Evolutionary conservation across 2,329 filamentous ascomycete species (phyloP).

Genomic region (Pseudocercospora fuligena): DNA sequence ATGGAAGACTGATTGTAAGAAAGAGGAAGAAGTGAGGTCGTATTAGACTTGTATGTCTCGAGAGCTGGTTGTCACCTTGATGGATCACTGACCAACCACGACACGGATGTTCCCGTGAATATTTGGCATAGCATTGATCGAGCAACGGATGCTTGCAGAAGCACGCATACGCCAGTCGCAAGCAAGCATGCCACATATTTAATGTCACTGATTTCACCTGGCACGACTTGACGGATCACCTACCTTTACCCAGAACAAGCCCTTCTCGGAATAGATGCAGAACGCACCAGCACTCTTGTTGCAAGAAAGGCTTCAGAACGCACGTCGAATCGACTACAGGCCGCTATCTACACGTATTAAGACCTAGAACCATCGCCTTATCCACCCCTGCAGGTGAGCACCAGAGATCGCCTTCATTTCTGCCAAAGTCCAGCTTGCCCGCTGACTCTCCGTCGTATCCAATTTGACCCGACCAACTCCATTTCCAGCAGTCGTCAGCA

Average conservation of each 20-base stretch:
- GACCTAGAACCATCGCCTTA: conserved; percentile 23
- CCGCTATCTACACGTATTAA: background rate
- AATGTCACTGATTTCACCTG: background rate
- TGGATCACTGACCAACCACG: conserved; percentile 4
- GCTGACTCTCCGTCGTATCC: conserved; percentile 36
- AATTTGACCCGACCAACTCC: conserved; percentile 23
- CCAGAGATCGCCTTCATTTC: conserved; percentile 28
- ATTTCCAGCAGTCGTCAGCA: conserved; percentile 12
- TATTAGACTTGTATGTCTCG: conserved; percentile 5
- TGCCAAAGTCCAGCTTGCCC: conserved; percentile 37
- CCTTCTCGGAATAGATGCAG: background rate
- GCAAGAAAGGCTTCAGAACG: background rate
- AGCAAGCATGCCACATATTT: background rate
- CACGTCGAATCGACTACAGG: background rate
- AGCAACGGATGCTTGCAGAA: background rate
- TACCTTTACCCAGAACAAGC: too few species aligned
- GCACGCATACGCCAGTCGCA: background rate
- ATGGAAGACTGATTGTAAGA: background rate
- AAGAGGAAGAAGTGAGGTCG: conserved; percentile 2
- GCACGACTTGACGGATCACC: background rate
- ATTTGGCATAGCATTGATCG: background rate
- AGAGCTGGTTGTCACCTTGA: conserved; percentile 6
- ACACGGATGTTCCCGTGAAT: background rate
- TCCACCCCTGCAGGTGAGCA: conserved; percentile 30
- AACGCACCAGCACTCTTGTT: background rate